These are phyloP conservation scores for Ramaria rubella DNA, from an alignment of 768 basidiomycete genomes.

Conservation along the genomic window DNA sequence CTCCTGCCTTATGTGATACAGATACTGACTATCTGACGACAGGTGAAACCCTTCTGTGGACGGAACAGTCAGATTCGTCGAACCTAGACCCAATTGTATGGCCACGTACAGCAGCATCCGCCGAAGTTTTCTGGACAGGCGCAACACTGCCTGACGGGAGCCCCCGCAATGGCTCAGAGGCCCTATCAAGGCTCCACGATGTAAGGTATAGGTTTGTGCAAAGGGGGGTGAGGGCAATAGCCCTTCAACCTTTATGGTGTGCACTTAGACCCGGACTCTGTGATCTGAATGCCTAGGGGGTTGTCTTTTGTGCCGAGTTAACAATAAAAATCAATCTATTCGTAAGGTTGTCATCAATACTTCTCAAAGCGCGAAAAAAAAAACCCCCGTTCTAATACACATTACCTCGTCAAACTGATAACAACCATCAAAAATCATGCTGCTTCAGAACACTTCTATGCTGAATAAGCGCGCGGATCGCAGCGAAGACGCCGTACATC, in stretches of 20 bases:
- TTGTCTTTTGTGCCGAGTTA: no score
- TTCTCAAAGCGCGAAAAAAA: no score
- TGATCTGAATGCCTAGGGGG: constrained; percentile 13
- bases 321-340: no score
- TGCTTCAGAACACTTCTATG: no score
- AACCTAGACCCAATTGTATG: constrained; percentile 29
- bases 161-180: constrained; percentile 16
- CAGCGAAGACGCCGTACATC: no score
- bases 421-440: no score
- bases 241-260: constrained; percentile 35
- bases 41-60: constrained; percentile 29
- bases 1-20: background rate
- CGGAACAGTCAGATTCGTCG: constrained; percentile 28
- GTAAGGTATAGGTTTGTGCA: constrained; percentile 25
- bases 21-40: background rate
- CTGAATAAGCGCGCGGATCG: no score
- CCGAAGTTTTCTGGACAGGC: constrained; percentile 20
- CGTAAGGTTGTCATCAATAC: no score
- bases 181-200: constrained; percentile 29
- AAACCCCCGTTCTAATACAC: no score
- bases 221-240: constrained; percentile 25
- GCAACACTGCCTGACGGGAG: constrained; percentile 12
- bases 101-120: constrained; percentile 28
- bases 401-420: no score
- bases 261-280: constrained; percentile 28